Evolutionary conservation across 208 protist species (phyloP).

Genomic region (Leishmania mexicana): DNA sequence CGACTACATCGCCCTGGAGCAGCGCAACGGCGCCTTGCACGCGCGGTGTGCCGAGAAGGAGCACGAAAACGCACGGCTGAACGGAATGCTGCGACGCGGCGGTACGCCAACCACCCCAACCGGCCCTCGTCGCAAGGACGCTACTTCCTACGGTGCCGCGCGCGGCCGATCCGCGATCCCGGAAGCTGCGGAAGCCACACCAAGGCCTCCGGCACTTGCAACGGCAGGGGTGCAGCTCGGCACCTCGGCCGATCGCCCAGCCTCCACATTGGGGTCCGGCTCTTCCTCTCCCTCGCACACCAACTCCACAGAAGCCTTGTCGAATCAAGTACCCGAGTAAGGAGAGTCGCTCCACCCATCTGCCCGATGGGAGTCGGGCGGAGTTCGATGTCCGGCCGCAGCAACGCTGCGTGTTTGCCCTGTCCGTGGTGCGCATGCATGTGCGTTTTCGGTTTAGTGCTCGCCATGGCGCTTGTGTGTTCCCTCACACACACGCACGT

Average conservation of each 20-base stretch:
- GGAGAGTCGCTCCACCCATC: neutral
- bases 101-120: neutral
- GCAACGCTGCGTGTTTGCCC: neutral
- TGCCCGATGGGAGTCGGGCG: neutral
- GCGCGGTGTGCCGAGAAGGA: slow-evolving; percentile 76
- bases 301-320: neutral
- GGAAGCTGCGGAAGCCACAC: neutral
- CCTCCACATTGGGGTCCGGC: neutral
- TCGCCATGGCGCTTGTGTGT: neutral
- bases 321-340: neutral
- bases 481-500: neutral
- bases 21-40: slow-evolving; percentile 73
- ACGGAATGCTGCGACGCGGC: slow-evolving; percentile 34
- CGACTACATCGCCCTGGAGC: slow-evolving; percentile 72
- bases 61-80: slow-evolving; percentile 65
- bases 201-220: neutral
- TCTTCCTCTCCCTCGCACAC: neutral
- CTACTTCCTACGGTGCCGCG: neutral
- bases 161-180: neutral
- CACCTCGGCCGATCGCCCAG: neutral
- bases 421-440: neutral
- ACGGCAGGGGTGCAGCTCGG: neutral
- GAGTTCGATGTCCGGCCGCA: neutral
- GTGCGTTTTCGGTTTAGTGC: neutral
- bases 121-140: neutral